These are phyloP conservation scores for Geosmithia flava DNA, from an alignment of 2,329 filamentous ascomycete species.

Conservation along the genomic window DNA sequence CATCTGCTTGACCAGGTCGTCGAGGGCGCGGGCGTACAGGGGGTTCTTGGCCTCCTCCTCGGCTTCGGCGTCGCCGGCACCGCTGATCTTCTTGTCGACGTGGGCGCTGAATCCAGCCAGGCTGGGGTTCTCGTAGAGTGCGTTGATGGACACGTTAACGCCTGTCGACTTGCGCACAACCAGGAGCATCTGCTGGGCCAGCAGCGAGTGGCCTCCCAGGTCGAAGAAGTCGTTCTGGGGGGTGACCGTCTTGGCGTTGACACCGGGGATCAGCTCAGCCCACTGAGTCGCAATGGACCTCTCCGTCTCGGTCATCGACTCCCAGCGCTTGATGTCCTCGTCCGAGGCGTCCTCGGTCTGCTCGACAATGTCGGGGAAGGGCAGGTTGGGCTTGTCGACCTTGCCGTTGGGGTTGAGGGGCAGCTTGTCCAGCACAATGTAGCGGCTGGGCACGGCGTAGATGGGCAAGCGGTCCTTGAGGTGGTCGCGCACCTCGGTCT, in stretches of 20 bases:
- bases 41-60: conserved; percentile 9
- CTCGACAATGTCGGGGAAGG: conserved; percentile 66
- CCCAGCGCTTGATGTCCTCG: conserved; percentile 38
- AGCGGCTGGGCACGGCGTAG: conserved; percentile 20
- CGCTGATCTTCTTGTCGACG: conserved; percentile 14
- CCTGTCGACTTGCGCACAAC: conserved; percentile 23
- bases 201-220: conserved; percentile 23
- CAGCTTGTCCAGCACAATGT: conserved; percentile 36
- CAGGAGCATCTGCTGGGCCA: conserved; percentile 67
- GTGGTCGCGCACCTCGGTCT: conserved; percentile 46
- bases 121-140: conserved; percentile 15
- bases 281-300: conserved; percentile 45
- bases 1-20: conserved; percentile 35
- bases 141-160: conserved; percentile 16
- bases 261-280: conserved; percentile 54
- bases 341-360: conserved; percentile 29
- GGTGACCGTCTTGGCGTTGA: conserved; percentile 53
- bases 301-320: conserved; percentile 19
- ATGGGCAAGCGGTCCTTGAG: conserved; percentile 46
- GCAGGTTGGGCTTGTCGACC: conserved; percentile 64
- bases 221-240: conserved; percentile 20
- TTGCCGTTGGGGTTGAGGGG: conserved; percentile 66
- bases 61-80: conserved; percentile 22
- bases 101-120: conserved; percentile 15
- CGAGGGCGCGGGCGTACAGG: conserved; percentile 36